These are phyloP conservation scores for Cercospora sp. DNA, from an alignment of 2,329 filamentous ascomycete species.

Conservation along the genomic window DNA sequence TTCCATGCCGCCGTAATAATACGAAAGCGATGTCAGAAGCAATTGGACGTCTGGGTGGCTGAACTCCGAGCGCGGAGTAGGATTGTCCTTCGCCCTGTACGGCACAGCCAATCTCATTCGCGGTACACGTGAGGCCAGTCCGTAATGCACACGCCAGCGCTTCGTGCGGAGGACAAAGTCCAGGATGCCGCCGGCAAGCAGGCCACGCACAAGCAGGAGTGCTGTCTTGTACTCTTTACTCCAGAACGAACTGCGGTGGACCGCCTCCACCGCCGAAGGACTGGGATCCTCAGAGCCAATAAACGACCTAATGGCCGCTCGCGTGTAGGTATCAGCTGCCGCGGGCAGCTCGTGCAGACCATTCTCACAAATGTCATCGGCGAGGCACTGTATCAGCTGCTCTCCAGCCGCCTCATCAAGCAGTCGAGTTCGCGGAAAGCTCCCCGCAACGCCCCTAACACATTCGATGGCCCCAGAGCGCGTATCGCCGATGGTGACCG, in stretches of 20 bases:
- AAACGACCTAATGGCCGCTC: background rate
- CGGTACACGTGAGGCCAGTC: constrained; percentile 51
- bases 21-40: constrained; percentile 63
- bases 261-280: background rate
- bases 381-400: constrained; percentile 26
- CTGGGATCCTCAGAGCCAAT: background rate
- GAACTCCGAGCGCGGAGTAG: constrained; percentile 63
- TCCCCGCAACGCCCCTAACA: constrained; percentile 6
- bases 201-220: constrained; percentile 58
- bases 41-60: constrained; percentile 69
- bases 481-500: background rate
- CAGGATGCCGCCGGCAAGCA: constrained; percentile 62
- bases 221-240: background rate
- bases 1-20: constrained; percentile 64
- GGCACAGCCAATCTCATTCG: constrained; percentile 60
- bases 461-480: constrained; percentile 22
- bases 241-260: background rate
- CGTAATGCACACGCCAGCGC: constrained; percentile 65
- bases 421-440: constrained; percentile 57
- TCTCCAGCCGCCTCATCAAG: background rate
- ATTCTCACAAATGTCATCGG: constrained; percentile 39
- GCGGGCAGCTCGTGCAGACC: constrained; percentile 26
- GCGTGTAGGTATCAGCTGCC: background rate
- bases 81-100: constrained; percentile 65
- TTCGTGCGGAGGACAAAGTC: constrained; percentile 61